phyloP scores from a whole-genome alignment of 148 eudicot species.

The Fagopyrum homotropicum region DNA sequence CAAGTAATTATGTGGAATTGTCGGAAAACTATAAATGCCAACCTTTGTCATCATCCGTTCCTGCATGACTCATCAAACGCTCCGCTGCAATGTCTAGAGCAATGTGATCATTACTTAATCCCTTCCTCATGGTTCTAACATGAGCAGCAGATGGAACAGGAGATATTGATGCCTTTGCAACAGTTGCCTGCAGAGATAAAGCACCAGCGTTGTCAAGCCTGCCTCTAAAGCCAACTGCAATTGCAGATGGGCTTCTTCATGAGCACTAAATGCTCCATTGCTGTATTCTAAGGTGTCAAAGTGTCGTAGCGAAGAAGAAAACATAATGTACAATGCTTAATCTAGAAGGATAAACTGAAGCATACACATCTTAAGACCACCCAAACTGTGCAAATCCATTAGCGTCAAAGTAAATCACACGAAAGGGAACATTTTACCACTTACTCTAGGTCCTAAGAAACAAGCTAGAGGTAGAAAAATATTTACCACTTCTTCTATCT shows the following conservation, averaged over 20 bases:
- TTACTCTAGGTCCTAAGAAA: neutral
- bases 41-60: slow-evolving; percentile 85
- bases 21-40: neutral
- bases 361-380: neutral
- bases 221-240: neutral
- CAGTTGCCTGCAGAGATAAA: slow-evolving; percentile 47
- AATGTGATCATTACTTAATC: slow-evolving; percentile 86
- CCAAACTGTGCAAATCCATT: neutral
- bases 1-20: neutral
- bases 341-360: neutral
- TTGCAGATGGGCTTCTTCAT: neutral
- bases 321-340: neutral
- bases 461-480: slow-evolving; percentile 4
- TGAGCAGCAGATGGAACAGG: slow-evolving; percentile 69
- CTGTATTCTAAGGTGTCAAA: neutral
- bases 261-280: neutral
- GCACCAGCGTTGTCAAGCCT: neutral
- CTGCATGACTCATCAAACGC: slow-evolving; percentile 52
- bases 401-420: neutral
- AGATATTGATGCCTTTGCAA: slow-evolving; percentile 51
- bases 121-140: slow-evolving; percentile 66
- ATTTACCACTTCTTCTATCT: slow-evolving; percentile 82
- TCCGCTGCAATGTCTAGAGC: slow-evolving; percentile 81
- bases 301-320: neutral
- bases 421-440: neutral